Evolutionary conservation across 331 rosid genomes (phyloP), one percentile per base, ranked within the genome.

Genomic region (Erythrophleum ivorense): DNA sequence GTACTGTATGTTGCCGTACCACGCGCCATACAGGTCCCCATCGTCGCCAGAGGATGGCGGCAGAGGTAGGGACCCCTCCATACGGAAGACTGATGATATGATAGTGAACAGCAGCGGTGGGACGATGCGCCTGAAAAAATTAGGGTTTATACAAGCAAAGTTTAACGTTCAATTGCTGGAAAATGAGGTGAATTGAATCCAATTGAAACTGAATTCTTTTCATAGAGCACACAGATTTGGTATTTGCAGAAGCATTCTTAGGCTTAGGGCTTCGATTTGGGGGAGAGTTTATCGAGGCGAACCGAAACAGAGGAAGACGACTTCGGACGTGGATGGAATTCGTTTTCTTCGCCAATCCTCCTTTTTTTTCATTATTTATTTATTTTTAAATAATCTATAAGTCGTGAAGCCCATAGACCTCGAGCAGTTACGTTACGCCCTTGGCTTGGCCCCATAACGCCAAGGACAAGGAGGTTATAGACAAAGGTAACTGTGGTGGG

Each of bases 1-100:
- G 88, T 96, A 94, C 75, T 96, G 92, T 24, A 96, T 96, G 88
- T 96, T 96, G 14, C 98, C 99, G 80, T 92, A 86, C 98, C 98
- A 96, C 16, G 85, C 54, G 12, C 65, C 85, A 57, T 43, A 73
- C 0, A 84, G 71, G 50, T 85, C 80, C 0, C 75, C 87, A 62
- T 80, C 96, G 45, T 79, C 94, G 18, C 81, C 87, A 58, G 89
- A 43, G 58, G 77, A 82, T 66, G 97, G 93, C 71, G 91, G 97
- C 18, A 77, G 91, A 67, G 90, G 63, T 73, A 82, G 84, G 9
- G 86, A 36, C 7, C 70, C 82, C 63, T 55, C 75, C 90, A 80
- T 89, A 48, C 11, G 14, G 59, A 48, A 45, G 7, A 45, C 19
- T 13, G 75, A 48, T 11, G 58, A 3, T 12, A 24, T 14, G 54